Evolutionary conservation across 2,329 filamentous ascomycete species (phyloP).

Genomic region (Xylaria sp.): DNA sequence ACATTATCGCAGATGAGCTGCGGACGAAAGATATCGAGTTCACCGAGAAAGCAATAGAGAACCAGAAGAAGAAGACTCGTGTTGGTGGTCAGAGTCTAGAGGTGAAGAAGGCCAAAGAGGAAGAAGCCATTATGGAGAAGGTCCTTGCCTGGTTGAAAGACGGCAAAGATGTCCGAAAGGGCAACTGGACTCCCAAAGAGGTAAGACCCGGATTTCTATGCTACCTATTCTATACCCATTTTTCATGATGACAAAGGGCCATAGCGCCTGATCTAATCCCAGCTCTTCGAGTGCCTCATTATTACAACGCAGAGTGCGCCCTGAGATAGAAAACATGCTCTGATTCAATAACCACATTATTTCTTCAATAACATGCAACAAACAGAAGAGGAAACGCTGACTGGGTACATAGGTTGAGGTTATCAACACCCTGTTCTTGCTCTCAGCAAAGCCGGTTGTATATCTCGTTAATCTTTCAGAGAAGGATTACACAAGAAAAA

Average conservation of each 20-base stretch:
- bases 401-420: constrained; percentile 76
- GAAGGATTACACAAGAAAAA: constrained; percentile 96
- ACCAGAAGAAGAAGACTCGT: constrained; percentile 90
- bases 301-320: constrained; percentile 74
- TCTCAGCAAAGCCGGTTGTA: constrained; percentile 95
- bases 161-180: constrained; percentile 93
- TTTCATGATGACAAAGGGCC: constrained; percentile 97
- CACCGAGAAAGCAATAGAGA: constrained; percentile 91
- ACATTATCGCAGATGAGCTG: constrained; percentile 96
- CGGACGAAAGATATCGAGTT: constrained; percentile 99
- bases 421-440: constrained; percentile 94
- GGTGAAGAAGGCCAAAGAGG: constrained; percentile 96
- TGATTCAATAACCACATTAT: constrained; percentile 53
- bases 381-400: constrained; percentile 32
- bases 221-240: constrained; percentile 32
- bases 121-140: constrained; percentile 92
- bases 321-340: constrained; percentile 84
- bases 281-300: constrained; percentile 97
- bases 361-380: not conserved
- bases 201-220: constrained; percentile 60
- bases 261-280: constrained; percentile 94
- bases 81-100: constrained; percentile 94
- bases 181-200: constrained; percentile 91
- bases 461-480: constrained; percentile 97
- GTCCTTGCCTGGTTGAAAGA: constrained; percentile 81